Evolutionary conservation across 495 filamentous ascomycete species (phyloP), one percentile per base, ranked within the genome.

Genomic region (Hyphodiscus hymeniophilus): DNA sequence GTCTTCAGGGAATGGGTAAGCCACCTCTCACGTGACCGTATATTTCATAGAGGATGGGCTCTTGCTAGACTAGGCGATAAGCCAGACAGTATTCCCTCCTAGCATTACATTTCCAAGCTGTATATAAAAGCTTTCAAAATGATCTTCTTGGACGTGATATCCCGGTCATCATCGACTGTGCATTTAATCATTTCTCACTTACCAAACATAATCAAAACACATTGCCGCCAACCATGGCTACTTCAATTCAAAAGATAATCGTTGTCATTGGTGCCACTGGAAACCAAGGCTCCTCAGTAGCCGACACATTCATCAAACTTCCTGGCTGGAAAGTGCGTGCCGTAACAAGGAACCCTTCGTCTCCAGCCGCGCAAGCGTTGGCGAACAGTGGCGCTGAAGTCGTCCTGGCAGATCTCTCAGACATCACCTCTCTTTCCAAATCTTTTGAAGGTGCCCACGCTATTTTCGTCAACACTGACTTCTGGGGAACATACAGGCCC

Each of bases 381-480:
- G 55, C 51, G 20, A 47, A 48, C 8, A 58, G 59, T 38, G 79
- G 77, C 16, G 71, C 71, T 17, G 72, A 76, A 24, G 43, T 79
- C 2, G 65, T 75, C 4, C 36, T 63, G 41, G 73, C 63, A 4
- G 67, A 79, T 41, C 61, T 77, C 7, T 54, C 66, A 31, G 63
- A 74, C 34, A 42, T 61, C 24, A 50, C 51, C 3, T 70, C 69
- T 5, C 63, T 81, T 1, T 53, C 57, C 8, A 28, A 26, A 13
- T 76, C 75, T 12, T 72, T 81, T 51, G 26, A 57, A 13, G 67
- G 66, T 34, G 69, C 67, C 3, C 61, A 66, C 45, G 71, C 63
- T 28, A 71, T 80, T 57, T 81, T 76, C 51, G 60, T 66, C 32
- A 69, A 72, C 43, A 80, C 75, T 0, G 71, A 80, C 34, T 79